Evolutionary conservation across 2,329 filamentous ascomycete species (phyloP).

Genomic region (Pleochaeta shiraiana): DNA sequence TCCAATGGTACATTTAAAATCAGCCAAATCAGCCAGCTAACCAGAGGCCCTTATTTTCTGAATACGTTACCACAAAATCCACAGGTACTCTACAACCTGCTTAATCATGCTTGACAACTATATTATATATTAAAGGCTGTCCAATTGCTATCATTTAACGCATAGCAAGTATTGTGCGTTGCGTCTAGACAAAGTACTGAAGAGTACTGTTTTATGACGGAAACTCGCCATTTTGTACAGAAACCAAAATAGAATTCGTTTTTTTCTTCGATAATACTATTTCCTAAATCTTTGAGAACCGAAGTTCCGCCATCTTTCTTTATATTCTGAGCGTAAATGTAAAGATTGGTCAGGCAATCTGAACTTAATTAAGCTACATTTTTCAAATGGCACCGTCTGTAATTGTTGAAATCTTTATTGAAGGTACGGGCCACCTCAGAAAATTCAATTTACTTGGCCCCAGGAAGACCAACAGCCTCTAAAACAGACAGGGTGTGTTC

Average conservation of each 20-base stretch:
- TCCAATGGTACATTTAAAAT: not conserved
- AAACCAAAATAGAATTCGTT: not conserved
- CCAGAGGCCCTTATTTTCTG: not conserved
- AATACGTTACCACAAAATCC: not conserved
- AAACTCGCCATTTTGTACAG: not conserved
- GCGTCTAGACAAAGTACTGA: not conserved
- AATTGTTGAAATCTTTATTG: not conserved
- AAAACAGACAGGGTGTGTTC: too few relatives aligned
- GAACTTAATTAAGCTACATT: not conserved
- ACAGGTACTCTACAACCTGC: not conserved
- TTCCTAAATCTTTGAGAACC: not conserved
- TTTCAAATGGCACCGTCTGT: not conserved
- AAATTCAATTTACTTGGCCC: too few relatives aligned
- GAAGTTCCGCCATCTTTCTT: too few relatives aligned
- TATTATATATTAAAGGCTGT: not conserved
- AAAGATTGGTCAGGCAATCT: not conserved
- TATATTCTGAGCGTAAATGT: not conserved
- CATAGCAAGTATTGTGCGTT: not conserved
- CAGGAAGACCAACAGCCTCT: too few relatives aligned
- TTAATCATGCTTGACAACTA: not conserved
- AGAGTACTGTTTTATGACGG: not conserved
- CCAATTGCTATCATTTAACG: not conserved
- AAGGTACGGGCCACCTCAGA: too few relatives aligned
- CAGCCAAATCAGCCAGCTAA: not conserved
- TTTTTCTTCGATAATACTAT: not conserved